phyloP scores from a whole-genome alignment of 2,329 filamentous ascomycete species.

The Zymoseptoria passerinii region DNA sequence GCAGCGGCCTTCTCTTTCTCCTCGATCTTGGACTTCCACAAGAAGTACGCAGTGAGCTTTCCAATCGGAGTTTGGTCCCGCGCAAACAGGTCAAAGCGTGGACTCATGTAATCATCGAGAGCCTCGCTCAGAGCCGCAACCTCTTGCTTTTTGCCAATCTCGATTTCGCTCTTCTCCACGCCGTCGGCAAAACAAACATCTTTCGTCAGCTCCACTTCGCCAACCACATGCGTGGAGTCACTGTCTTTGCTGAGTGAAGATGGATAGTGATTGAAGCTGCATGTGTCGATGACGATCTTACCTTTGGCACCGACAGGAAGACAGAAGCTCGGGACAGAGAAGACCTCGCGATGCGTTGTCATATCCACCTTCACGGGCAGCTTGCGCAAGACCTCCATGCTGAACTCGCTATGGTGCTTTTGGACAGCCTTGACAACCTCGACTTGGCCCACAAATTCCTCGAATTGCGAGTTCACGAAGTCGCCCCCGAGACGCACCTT shows the following conservation, averaged over 20 bases:
- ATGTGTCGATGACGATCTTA: slow-evolving; percentile 9
- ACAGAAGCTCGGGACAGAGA: background rate
- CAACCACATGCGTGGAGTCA: slow-evolving; percentile 8
- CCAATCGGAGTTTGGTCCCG: slow-evolving; percentile 4
- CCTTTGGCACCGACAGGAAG: background rate
- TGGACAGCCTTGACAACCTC: slow-evolving; percentile 1
- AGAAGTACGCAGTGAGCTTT: slow-evolving; percentile 14
- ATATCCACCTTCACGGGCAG: background rate
- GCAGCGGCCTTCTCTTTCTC: background rate
- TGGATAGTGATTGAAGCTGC: background rate
- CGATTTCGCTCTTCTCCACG: background rate
- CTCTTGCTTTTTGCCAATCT: background rate
- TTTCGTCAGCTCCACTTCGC: slow-evolving; percentile 12
- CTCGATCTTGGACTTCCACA: slow-evolving; percentile 2
- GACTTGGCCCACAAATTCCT: slow-evolving; percentile 8
- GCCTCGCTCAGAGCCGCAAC: slow-evolving; percentile 1
- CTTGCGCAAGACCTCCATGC: background rate
- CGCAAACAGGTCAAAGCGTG: slow-evolving; percentile 2
- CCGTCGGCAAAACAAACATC: background rate
- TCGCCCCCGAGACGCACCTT: slow-evolving; percentile 13
- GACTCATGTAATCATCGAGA: slow-evolving; percentile 6
- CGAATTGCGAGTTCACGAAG: slow-evolving; percentile 11
- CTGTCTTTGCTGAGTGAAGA: background rate
- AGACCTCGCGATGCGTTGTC: background rate
- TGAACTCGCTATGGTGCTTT: background rate